Evolutionary conservation across 2,329 filamentous ascomycete species (phyloP).

Genomic region (Sodiomyces alkalinus): DNA sequence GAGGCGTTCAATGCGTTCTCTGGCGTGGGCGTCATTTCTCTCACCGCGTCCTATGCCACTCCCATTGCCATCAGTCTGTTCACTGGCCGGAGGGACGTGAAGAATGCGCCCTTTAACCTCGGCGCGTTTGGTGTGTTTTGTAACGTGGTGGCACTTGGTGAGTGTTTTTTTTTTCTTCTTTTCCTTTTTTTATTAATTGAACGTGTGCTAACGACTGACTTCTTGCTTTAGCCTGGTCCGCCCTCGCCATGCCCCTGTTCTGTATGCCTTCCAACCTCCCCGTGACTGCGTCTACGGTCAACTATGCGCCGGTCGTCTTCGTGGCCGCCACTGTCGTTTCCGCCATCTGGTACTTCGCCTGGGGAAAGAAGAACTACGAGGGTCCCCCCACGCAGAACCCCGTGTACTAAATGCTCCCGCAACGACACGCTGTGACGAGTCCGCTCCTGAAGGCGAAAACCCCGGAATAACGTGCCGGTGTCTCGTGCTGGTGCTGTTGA

Average conservation of each 20-base stretch:
- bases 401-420: no score
- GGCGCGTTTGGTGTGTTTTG: conserved; percentile 43
- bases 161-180: conserved; percentile 12
- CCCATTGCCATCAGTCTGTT: conserved; percentile 51
- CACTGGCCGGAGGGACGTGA: conserved; percentile 43
- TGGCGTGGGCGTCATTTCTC: conserved; percentile 53
- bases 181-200: conserved; percentile 3
- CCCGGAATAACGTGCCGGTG: no score
- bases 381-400: conserved; percentile 41
- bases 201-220: conserved; percentile 16
- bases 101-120: conserved; percentile 42
- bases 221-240: conserved; percentile 46
- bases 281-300: conserved; percentile 44
- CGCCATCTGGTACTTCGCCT: conserved; percentile 50
- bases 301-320: conserved; percentile 65
- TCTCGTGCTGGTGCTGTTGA: no score
- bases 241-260: conserved; percentile 56
- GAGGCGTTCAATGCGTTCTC: conserved; percentile 62
- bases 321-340: conserved; percentile 47
- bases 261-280: conserved; percentile 55
- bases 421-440: no score
- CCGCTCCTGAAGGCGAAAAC: no score
- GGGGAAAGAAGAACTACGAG: conserved; percentile 54
- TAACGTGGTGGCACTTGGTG: conserved; percentile 52
- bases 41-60: conserved; percentile 52